Base-by-base conservation (phyloP, 78 protist genomes). In the Carpediemonas membranifera region DNA sequence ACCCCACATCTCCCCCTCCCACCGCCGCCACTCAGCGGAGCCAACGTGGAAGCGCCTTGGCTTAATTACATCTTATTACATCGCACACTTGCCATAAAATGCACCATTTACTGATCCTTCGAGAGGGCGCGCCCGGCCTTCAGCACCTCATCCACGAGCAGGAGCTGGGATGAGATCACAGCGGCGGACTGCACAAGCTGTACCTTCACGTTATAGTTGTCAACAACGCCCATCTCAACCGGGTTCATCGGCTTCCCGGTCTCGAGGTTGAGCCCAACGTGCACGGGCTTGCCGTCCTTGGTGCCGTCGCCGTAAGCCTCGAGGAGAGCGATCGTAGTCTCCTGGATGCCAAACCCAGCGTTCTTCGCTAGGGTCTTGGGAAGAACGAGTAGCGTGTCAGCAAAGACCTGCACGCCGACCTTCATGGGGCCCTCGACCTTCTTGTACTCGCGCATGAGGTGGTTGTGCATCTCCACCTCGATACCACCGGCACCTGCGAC, bases 401-500 rank as follows among this genome's bases (percentile, higher is more conserved):
- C 99, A 47, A 82, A 91, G 7, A 91, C 94, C 71, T 90, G 74
- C 50, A 60, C 60, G n/a, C 74, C 81, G 3, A 25, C 37, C 21
- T 44, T 33, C 27, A 5, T 14, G 30, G 14, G 0, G 18, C 70
- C 82, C 27, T 28, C 28, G 56, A 58, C 21, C 13, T 9, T 34
- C 18, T 24, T 13, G 21, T 36, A 25, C 7, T 67, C 47, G 16
- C 39, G 34, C 68, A 71, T 51, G 31, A 95, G 83, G 31, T 81
- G 80, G 9, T 39, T 53, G 79, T 75, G 68, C 14, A 78, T 72
- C 11, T 89, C 81, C 2, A 84, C 37, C 75, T 94, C 98, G 68
- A 94, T 90, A 15, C 95, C 98, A 35, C 76, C 76, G 34, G 95
- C 98, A n/a, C 98, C 98, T 11, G 95, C 92, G 9, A 96, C 82